Conservation (phyloP, 2,329 filamentous ascomycete species). For the Fusarium mundagurra region DNA sequence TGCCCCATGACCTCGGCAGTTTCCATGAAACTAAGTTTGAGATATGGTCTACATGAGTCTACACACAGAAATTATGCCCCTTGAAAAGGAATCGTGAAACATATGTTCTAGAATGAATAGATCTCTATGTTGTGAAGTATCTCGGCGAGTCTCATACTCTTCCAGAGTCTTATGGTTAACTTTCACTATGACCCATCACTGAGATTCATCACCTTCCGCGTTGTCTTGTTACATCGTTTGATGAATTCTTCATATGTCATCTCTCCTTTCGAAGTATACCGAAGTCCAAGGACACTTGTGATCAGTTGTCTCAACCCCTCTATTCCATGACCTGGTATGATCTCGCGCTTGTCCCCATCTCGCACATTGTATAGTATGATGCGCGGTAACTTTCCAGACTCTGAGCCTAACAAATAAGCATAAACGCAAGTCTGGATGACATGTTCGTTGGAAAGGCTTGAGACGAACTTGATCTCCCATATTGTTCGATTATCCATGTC, state of each 20-base stretch:
- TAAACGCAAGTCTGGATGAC: constrained; percentile 42
- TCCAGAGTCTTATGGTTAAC: not conserved
- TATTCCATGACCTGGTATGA: constrained; percentile 16
- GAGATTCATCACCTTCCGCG: constrained; percentile 6
- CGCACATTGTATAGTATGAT: constrained; percentile 43
- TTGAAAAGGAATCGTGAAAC: not conserved
- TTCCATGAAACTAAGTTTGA: not conserved
- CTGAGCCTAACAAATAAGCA: constrained; percentile 33
- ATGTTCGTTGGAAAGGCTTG: constrained; percentile 38
- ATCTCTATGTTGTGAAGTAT: not conserved
- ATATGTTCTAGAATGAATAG: not conserved
- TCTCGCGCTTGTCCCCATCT: constrained; percentile 40
- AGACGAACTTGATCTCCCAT: constrained; percentile 48
- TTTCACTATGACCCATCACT: not conserved
- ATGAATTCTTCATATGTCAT: constrained; percentile 25
- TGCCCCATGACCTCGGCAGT: not conserved
- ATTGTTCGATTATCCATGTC: constrained; percentile 9
- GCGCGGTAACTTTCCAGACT: constrained; percentile 15
- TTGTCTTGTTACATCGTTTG: constrained; percentile 2
- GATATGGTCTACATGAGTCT: not conserved
- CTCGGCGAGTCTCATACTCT: not conserved
- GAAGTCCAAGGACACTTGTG: constrained; percentile 27
- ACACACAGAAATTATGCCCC: not conserved
- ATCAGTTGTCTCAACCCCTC: constrained; percentile 21
- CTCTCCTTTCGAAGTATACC: constrained; percentile 21